A percentile compares a stretch with the other conserved stretches of the same genome.
Conservation (phyloP, 2,329 filamentous ascomycete species). For the Hypoxylon sp. region DNA sequence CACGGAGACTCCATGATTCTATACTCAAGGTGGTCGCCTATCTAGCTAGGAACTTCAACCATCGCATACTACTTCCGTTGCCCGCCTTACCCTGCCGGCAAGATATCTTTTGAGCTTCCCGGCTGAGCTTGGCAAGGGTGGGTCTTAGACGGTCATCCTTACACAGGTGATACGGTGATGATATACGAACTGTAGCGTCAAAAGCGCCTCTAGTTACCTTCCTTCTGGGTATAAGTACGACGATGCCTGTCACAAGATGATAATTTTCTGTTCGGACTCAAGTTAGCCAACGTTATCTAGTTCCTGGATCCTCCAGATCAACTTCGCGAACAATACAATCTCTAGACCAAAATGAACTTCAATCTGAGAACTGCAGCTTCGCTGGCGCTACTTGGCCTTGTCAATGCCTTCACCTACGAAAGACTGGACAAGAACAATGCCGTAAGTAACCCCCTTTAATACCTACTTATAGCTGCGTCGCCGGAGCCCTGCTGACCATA, state of each 20-base stretch:
- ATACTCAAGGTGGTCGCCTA: not conserved
- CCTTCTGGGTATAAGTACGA: conserved; percentile 5
- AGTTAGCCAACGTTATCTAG: not conserved
- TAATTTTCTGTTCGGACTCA: conserved; percentile 1
- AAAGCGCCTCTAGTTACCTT: not conserved
- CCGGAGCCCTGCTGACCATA: conserved; percentile 44
- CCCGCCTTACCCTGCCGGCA: not conserved
- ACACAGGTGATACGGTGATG: conserved; percentile 8
- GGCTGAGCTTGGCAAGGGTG: conserved; percentile 4
- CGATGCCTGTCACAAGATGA: not conserved
- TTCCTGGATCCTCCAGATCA: not conserved
- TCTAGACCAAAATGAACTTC: conserved; percentile 32
- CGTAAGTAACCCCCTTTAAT: conserved; percentile 31
- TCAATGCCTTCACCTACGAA: conserved; percentile 49
- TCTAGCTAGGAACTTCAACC: not conserved
- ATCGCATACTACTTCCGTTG: not conserved
- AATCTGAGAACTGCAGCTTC: conserved; percentile 6
- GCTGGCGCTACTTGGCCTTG: conserved; percentile 24
- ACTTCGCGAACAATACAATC: not conserved
- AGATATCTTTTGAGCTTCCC: not conserved
- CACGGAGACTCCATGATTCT: not conserved
- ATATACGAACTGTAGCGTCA: not conserved
- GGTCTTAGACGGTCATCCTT: conserved; percentile 5
- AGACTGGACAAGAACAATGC: conserved; percentile 52
- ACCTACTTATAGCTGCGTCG: not conserved